Percentiles rank a stretch among this genome's conserved stretches.
These are phyloP conservation scores for Blastobotrys persicus DNA, from an alignment of 1,139 yeast genomes.

Conservation along the genomic window DNA sequence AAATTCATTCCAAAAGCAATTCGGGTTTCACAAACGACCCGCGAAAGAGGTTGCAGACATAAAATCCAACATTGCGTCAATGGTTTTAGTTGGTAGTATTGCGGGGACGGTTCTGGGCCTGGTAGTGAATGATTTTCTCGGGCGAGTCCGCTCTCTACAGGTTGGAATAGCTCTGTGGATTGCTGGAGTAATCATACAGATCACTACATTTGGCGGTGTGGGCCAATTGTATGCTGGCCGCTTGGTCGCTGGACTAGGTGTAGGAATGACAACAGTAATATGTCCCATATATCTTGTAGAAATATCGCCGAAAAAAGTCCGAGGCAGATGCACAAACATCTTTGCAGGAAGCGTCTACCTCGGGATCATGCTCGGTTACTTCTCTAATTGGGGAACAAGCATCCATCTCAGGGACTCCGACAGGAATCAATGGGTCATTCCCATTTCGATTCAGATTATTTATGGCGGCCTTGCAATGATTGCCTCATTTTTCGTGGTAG, in stretches of 20 bases:
- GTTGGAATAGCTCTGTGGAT: slow-evolving; percentile 45
- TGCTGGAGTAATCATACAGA: slow-evolving; percentile 49
- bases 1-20: slow-evolving; percentile 43
- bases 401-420: slow-evolving; percentile 35
- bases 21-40: slow-evolving; percentile 40
- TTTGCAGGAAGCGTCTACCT: slow-evolving; percentile 57
- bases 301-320: slow-evolving; percentile 51
- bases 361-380: slow-evolving; percentile 54
- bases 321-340: slow-evolving; percentile 51
- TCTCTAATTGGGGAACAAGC: slow-evolving; percentile 45
- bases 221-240: slow-evolving; percentile 14
- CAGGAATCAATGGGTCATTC: slow-evolving; percentile 39
- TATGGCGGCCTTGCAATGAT: slow-evolving; percentile 46
- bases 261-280: slow-evolving; percentile 57
- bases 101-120: slow-evolving; percentile 56
- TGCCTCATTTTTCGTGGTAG: slow-evolving; percentile 45
- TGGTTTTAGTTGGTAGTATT: slow-evolving; percentile 62
- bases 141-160: slow-evolving; percentile 55
- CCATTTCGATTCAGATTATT: slow-evolving; percentile 39
- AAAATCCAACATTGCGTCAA: slow-evolving; percentile 55
- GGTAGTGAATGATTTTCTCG: slow-evolving; percentile 51
- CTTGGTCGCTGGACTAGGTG: slow-evolving; percentile 33
- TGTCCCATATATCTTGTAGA: slow-evolving; percentile 57
- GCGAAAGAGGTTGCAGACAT: slow-evolving; percentile 40
- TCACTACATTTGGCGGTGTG: slow-evolving; percentile 50